phyloP scores from a whole-genome alignment of 2,329 filamentous ascomycete species.

The Zopfia rhizophila region DNA sequence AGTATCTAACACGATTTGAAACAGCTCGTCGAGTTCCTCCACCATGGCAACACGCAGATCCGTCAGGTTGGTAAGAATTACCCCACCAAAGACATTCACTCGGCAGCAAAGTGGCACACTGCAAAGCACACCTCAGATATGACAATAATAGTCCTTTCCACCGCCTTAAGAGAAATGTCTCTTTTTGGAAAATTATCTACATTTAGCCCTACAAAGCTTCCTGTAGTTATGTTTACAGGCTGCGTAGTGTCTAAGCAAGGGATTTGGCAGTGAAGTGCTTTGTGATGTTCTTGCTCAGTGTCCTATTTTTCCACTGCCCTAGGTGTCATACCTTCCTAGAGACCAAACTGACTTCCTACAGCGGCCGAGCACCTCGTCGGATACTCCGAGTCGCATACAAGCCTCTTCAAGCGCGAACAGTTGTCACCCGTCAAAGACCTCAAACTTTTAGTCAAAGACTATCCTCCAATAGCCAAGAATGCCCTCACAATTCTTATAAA shows the following conservation, averaged over 20 bases:
- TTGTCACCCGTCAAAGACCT: slow-evolving; percentile 85
- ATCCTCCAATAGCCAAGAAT: slow-evolving; percentile 91
- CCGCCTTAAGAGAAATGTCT: not conserved
- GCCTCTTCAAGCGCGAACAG: slow-evolving; percentile 84
- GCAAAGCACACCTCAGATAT: not conserved
- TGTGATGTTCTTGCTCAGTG: too few relatives aligned
- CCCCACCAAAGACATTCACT: too few relatives aligned
- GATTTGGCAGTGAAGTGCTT: too few relatives aligned
- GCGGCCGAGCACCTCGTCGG: slow-evolving; percentile 88
- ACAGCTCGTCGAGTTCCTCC: slow-evolving; percentile 91
- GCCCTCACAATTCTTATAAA: slow-evolving; percentile 92
- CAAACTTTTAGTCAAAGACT: slow-evolving; percentile 86
- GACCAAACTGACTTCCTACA: slow-evolving; percentile 50
- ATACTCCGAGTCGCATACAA: slow-evolving; percentile 78
- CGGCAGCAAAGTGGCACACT: not conserved
- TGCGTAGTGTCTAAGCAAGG: too few relatives aligned
- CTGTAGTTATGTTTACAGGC: too few relatives aligned
- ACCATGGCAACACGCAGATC: slow-evolving; percentile 90
- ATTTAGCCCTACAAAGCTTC: too few relatives aligned
- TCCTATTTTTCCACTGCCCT: not conserved
- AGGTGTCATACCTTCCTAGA: slow-evolving; percentile 8
- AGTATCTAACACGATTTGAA: slow-evolving; percentile 12
- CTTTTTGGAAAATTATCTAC: too few relatives aligned
- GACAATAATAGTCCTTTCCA: too few relatives aligned
- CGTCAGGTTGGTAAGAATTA: slow-evolving; percentile 73